Conservation (phyloP, 2,329 filamentous ascomycete species). For the Aspergillus nomiae region DNA sequence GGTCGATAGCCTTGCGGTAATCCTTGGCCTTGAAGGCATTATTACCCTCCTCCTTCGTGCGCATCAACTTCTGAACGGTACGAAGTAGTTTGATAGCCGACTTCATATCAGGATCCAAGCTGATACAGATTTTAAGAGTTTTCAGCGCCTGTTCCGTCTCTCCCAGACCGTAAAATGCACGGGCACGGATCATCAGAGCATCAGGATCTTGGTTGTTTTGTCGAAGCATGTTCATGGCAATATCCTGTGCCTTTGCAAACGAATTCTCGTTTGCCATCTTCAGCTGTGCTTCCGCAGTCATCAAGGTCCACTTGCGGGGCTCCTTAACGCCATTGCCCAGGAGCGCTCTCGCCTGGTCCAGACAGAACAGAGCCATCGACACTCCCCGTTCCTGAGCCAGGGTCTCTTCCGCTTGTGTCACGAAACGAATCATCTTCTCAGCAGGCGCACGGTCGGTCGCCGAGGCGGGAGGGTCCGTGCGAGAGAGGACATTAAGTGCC, state of each 20-base stretch:
- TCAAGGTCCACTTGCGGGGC: constrained; percentile 90
- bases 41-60: constrained; percentile 94
- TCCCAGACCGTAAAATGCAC: constrained; percentile 84
- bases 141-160: constrained; percentile 94
- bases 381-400: constrained; percentile 74
- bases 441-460: constrained; percentile 84
- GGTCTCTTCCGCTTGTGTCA: constrained; percentile 76
- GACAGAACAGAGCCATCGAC: constrained; percentile 87
- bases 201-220: constrained; percentile 91
- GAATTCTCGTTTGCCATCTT: constrained; percentile 91
- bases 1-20: constrained; percentile 77
- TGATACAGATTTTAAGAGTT: constrained; percentile 86
- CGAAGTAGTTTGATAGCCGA: constrained; percentile 86
- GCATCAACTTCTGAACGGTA: constrained; percentile 86
- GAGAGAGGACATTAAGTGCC: constrained; percentile 77
- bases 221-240: constrained; percentile 84
- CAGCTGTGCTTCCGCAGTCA: constrained; percentile 88
- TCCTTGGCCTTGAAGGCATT: constrained; percentile 81
- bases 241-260: constrained; percentile 86
- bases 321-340: constrained; percentile 74
- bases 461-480: constrained; percentile 77
- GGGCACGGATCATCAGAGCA: constrained; percentile 83
- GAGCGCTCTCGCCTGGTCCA: constrained; percentile 84
- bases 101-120: constrained; percentile 87
- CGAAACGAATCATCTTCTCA: constrained; percentile 79